A percentile compares a stretch with the other conserved stretches of the same genome.
phyloP scores from a whole-genome alignment of 805 yeast genomes.

The Monosporozyma yasuniensis region DNA sequence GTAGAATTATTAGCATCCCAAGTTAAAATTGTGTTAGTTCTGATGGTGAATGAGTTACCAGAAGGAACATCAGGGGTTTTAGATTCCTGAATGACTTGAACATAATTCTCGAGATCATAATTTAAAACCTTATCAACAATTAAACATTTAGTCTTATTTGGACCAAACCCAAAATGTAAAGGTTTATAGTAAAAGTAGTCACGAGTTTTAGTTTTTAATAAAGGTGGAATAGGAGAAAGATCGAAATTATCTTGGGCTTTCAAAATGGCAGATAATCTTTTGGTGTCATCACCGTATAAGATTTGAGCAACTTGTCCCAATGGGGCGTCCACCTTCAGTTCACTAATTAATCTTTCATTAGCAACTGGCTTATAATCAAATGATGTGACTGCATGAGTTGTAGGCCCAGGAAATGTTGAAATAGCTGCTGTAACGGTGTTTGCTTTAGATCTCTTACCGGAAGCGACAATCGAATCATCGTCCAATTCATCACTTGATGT shows the following conservation, averaged over 20 bases:
- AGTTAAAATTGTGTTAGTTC: conserved; percentile 46
- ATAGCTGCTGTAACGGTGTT: conserved; percentile 19
- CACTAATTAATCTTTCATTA: conserved; percentile 48
- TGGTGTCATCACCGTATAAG: conserved; percentile 54
- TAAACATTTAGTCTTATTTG: conserved; percentile 61
- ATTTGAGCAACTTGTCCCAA: conserved; percentile 53
- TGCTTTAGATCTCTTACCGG: conserved; percentile 19
- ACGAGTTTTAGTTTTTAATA: conserved; percentile 35
- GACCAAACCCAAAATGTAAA: conserved; percentile 59
- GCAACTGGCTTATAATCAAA: conserved; percentile 36
- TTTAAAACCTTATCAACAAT: conserved; percentile 52
- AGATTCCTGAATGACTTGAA: conserved; percentile 48
- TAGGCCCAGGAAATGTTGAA: conserved; percentile 29
- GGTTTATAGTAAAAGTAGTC: conserved; percentile 55
- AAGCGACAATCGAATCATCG: background rate
- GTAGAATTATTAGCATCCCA: conserved; percentile 60
- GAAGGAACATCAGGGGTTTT: conserved; percentile 80
- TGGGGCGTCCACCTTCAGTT: conserved; percentile 52
- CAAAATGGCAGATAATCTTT: conserved; percentile 37
- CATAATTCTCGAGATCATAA: conserved; percentile 39
- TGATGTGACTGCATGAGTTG: conserved; percentile 42
- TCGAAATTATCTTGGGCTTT: conserved; percentile 56
- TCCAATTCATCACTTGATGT: conserved; percentile 30
- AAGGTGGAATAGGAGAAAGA: conserved; percentile 40
- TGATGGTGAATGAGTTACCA: conserved; percentile 57